Base-by-base conservation (phyloP, 495 filamentous ascomycete genomes). In the Penicillium salamii region DNA sequence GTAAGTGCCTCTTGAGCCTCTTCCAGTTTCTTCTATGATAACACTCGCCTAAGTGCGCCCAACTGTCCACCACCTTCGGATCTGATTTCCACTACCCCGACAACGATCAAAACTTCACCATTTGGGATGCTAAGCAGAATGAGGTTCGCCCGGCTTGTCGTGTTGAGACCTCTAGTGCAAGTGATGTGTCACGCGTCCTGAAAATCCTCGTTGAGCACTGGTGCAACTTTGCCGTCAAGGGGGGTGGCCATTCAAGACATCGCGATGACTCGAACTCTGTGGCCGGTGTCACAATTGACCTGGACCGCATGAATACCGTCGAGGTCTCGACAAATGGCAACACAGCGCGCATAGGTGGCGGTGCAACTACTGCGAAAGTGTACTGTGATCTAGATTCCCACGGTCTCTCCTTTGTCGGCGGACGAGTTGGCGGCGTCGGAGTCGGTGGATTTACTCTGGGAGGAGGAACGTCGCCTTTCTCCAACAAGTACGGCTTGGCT, bases 221-320 rank as follows among this genome's bases (percentile, higher is more conserved):
- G 42, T 78, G 78, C 56, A 54, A 51, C 7, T 80, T 79, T 52
- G 65, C 77, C 3, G 57, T 80, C 44, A 78, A 78, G 39, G 72
- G 75, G 2, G 77, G 77, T 12, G 76, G 76, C 1, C 63, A 65
- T 36, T 40, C 46, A 0, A 24, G 54, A 17, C 23, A 50, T 42
- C 58, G 60, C 1, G 58, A 51, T 9, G 57, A 62, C 8, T 64
- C 65, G 0, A 66, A 62, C 31, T 64, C 61, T 5, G 46, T 59
- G 8, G 59, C 48, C 18, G 67, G 65, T 3, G 57, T 70, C 9
- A 62, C 66, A 5, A 54, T 70, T 5, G 63, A 66, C 33, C 43
- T 62, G 1, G 29, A 50, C n/a, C 32, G 44, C 0, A 52, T 81
- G 14, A 70, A 71, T 34, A 40, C 64, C 28, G 52, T 77, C 21